Conservation (phyloP, 1,284 basidiomycete species). For the Melampsora americana region DNA sequence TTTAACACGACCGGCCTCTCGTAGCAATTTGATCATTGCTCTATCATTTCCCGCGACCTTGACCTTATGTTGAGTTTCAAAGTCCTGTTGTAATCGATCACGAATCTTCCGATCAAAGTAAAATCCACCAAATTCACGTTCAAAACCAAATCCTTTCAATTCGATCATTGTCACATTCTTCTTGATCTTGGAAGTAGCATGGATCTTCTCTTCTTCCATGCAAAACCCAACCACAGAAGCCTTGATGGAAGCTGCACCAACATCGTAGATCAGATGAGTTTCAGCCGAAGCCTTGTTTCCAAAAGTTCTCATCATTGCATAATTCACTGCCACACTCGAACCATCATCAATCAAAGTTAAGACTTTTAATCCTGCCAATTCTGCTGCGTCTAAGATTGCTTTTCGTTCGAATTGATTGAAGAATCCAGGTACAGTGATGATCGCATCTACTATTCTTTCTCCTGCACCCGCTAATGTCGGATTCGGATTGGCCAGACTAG, state of each 20-base stretch:
- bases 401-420: slow-evolving; percentile 83
- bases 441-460: slow-evolving; percentile 73
- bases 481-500: slow-evolving; percentile 57
- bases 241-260: slow-evolving; percentile 79
- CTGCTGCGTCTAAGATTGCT: slow-evolving; percentile 82
- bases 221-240: slow-evolving; percentile 82
- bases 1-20: slow-evolving; percentile 88
- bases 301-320: slow-evolving; percentile 91
- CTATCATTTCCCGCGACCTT: slow-evolving; percentile 62
- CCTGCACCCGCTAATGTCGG: slow-evolving; percentile 48
- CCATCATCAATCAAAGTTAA: slow-evolving; percentile 87
- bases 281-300: slow-evolving; percentile 57
- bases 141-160: slow-evolving; percentile 74
- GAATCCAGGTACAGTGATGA: slow-evolving; percentile 78
- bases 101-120: slow-evolving; percentile 78
- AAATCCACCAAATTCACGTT: slow-evolving; percentile 72
- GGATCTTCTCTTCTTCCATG: slow-evolving; percentile 55
- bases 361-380: slow-evolving; percentile 79
- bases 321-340: slow-evolving; percentile 74
- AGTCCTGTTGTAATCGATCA: slow-evolving; percentile 73
- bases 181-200: slow-evolving; percentile 58
- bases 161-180: slow-evolving; percentile 70
- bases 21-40: slow-evolving; percentile 88
- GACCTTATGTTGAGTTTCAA: slow-evolving; percentile 63
- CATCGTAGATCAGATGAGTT: slow-evolving; percentile 88